Percentiles rank a stretch among this genome's conserved stretches.
Evolutionary conservation across 148 eudicot species (phyloP).

Genomic region (Spergularia bocconei): DNA sequence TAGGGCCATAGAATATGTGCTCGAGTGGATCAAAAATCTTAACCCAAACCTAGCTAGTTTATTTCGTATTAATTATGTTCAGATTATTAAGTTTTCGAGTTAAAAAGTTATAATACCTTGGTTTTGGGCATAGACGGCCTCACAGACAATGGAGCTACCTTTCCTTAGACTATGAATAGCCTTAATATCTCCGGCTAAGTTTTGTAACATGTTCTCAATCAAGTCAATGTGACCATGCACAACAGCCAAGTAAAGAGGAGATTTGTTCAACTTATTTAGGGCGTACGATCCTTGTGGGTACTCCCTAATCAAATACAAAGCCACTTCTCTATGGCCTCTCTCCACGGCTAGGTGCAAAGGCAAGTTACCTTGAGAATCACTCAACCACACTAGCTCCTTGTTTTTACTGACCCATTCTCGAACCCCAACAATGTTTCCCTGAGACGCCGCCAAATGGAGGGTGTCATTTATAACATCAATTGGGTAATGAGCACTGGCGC

Average conservation of each 20-base stretch:
- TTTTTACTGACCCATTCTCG: not conserved
- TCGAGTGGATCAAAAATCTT: no score
- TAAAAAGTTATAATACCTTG: conserved; percentile 7
- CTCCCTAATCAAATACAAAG: not conserved
- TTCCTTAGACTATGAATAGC: not conserved
- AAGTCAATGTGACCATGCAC: conserved; percentile 1
- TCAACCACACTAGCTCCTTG: conserved; percentile 2
- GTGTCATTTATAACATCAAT: not conserved
- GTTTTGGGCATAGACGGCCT: conserved; percentile 3
- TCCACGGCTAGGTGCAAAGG: conserved; percentile 17
- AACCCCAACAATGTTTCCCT: not conserved
- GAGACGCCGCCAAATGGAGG: not conserved
- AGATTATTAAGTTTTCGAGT: no score
- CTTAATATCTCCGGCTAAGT: not conserved
- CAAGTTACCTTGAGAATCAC: conserved; percentile 5
- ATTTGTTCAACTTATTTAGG: not conserved
- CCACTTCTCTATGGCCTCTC: conserved; percentile 7
- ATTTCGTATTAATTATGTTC: no score
- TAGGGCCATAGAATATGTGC: no score
- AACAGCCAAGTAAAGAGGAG: conserved; percentile 15
- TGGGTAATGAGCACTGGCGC: not conserved
- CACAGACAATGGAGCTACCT: conserved; percentile 1
- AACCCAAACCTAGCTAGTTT: no score
- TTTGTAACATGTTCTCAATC: not conserved
- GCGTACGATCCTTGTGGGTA: conserved; percentile 17